Conservation (phyloP, 768 basidiomycete species). For the Kwoniella newhampshirensis region DNA sequence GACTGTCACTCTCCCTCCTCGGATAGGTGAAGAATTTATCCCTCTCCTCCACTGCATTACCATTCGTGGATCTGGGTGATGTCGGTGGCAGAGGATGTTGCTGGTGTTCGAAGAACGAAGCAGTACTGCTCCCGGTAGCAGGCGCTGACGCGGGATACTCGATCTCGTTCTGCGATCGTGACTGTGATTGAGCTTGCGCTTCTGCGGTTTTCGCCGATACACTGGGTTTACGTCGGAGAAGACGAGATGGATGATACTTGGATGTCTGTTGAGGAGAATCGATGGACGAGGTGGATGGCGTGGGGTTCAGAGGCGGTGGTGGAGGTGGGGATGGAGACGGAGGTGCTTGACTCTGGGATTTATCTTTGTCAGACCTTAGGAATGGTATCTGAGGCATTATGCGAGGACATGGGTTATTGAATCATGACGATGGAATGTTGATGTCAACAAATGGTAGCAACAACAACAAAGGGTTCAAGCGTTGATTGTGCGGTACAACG, state of each 20-base stretch:
- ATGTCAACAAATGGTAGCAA: not conserved
- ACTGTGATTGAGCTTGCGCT: not conserved
- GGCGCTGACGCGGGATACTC: not conserved
- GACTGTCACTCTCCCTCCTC: slow-evolving; percentile 3
- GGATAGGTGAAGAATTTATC: not conserved
- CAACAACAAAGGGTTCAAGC: slow-evolving; percentile 1
- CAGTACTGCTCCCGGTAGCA: slow-evolving; percentile 2
- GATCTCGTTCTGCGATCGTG: not conserved
- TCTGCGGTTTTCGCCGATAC: slow-evolving; percentile 8
- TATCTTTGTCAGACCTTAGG: slow-evolving; percentile 17
- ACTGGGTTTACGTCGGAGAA: slow-evolving; percentile 28
- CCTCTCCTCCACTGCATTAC: not conserved
- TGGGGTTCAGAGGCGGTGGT: not conserved
- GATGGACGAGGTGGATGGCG: too few species aligned
- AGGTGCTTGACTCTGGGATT: slow-evolving; percentile 6
- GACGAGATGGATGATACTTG: slow-evolving; percentile 23
- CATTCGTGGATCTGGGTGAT: slow-evolving; percentile 1
- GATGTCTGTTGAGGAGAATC: too few species aligned
- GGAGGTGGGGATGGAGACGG: slow-evolving; percentile 7
- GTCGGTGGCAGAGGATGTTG: slow-evolving; percentile 6
- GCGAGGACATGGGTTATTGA: not conserved
- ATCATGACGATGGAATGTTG: not conserved
- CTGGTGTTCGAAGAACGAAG: slow-evolving; percentile 1
- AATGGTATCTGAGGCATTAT: slow-evolving; percentile 14
- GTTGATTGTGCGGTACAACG: slow-evolving; percentile 12